Evolutionary conservation across 768 basidiomycete species (phyloP).

Genomic region (Grammothele lineata): DNA sequence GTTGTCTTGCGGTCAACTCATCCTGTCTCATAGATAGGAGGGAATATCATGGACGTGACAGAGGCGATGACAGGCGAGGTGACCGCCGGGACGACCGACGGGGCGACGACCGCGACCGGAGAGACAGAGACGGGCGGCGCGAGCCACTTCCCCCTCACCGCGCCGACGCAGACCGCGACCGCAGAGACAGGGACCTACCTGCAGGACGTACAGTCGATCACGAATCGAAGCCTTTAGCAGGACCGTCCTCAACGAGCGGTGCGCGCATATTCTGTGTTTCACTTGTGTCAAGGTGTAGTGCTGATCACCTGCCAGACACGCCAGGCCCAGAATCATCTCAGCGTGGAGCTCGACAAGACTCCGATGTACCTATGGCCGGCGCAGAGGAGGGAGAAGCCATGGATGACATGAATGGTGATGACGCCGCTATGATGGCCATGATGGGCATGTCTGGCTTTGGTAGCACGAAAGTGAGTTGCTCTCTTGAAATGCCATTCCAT

Average conservation of each 20-base stretch:
- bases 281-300: too few species aligned
- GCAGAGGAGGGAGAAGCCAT: slow-evolving; percentile 45
- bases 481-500: too few species aligned
- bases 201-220: too few species aligned
- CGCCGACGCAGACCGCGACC: slow-evolving; percentile 38
- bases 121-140: slow-evolving; percentile 45
- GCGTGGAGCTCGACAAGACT: slow-evolving; percentile 29
- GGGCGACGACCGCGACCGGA: slow-evolving; percentile 22
- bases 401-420: slow-evolving; percentile 60
- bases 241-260: too few species aligned
- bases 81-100: slow-evolving; percentile 40
- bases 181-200: slow-evolving; percentile 35
- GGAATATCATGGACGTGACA: slow-evolving; percentile 22
- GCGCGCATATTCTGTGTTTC: too few species aligned
- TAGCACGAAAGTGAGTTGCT: slow-evolving; percentile 67
- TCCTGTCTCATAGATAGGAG: slow-evolving; percentile 18
- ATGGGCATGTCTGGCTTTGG: slow-evolving; percentile 92
- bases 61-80: slow-evolving; percentile 29
- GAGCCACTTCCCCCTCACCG: slow-evolving; percentile 23
- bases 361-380: slow-evolving; percentile 47
- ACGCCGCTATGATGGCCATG: slow-evolving; percentile 79
- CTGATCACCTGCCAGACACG: slow-evolving; percentile 24
- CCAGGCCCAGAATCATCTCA: slow-evolving; percentile 29
- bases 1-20: too few species aligned
- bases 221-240: too few species aligned